These are phyloP conservation scores for Hypoxylon sp. DNA, from an alignment of 2,329 filamentous ascomycete genomes.

Conservation along the genomic window DNA sequence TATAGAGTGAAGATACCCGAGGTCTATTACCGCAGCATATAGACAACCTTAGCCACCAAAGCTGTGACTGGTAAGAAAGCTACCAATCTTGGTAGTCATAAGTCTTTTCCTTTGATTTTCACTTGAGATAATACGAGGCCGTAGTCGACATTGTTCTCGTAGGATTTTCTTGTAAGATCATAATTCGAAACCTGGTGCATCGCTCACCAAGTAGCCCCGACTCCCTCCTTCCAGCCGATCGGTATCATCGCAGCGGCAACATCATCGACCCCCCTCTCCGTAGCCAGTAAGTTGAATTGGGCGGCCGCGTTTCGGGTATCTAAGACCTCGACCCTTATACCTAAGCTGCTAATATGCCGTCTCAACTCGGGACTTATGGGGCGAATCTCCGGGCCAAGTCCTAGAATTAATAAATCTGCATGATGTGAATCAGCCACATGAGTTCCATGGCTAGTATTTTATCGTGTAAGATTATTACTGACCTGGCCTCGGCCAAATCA, in stretches of 20 bases:
- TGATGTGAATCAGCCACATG: conserved; percentile 1
- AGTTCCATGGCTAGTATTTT: not conserved
- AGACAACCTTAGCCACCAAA: not conserved
- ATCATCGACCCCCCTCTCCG: conserved; percentile 85
- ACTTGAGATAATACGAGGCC: not conserved
- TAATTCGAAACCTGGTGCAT: not conserved
- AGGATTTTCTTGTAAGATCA: not conserved
- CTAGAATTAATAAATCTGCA: conserved; percentile 87
- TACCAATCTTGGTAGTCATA: not conserved
- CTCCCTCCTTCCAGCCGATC: conserved; percentile 79
- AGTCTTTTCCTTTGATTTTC: not conserved
- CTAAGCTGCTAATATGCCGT: conserved; percentile 77
- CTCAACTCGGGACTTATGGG: conserved; percentile 82
- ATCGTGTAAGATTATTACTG: conserved; percentile 49
- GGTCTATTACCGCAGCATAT: not conserved
- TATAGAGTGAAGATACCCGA: not conserved
- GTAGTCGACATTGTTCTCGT: not conserved
- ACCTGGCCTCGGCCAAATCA: conserved; percentile 93
- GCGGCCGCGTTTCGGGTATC: conserved; percentile 95
- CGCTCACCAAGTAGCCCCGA: conserved; percentile 54
- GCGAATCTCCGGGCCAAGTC: conserved; percentile 79
- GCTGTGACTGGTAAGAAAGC: not conserved
- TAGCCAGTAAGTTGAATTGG: conserved; percentile 95
- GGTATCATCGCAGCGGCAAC: conserved; percentile 91
- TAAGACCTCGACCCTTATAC: conserved; percentile 86